Percentiles rank a stretch among this genome's conserved stretches.
Conservation (phyloP, 352 stramenopile genomes). For the Phytophthora brassicae region DNA sequence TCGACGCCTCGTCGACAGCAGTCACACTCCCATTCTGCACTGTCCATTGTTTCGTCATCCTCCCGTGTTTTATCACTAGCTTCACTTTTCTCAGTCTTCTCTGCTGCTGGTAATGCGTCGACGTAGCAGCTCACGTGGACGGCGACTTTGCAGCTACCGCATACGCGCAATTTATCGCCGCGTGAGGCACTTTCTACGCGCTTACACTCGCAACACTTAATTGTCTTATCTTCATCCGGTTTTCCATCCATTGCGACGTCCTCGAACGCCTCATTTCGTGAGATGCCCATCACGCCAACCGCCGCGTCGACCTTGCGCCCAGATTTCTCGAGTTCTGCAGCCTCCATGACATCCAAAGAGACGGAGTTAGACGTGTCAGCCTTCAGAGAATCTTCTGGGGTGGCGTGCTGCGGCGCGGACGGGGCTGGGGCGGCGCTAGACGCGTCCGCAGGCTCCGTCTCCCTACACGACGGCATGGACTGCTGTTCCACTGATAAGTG, state of each 20-base stretch:
- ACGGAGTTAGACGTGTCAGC: background rate
- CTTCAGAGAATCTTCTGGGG: conserved; percentile 10
- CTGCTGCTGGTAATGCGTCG: background rate
- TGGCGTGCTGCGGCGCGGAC: background rate
- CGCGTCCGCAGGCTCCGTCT: conserved; percentile 9
- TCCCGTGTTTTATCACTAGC: background rate
- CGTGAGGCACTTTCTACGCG: conserved; percentile 1
- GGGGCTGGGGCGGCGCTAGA: conserved; percentile 3
- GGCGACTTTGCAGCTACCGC: conserved; percentile 29
- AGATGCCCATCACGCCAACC: conserved; percentile 4
- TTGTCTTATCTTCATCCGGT: background rate
- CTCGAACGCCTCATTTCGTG: background rate
- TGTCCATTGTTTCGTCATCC: background rate
- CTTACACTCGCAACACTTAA: conserved; percentile 28
- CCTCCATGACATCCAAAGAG: background rate
- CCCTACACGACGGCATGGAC: conserved; percentile 13
- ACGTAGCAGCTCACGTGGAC: conserved; percentile 46
- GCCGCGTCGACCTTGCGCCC: conserved; percentile 1
- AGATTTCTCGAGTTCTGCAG: conserved; percentile 25
- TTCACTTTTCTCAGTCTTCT: background rate
- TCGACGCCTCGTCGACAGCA: conserved; percentile 35
- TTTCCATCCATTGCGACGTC: conserved; percentile 2
- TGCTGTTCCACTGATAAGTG: conserved; percentile 22
- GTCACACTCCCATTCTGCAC: conserved; percentile 42
- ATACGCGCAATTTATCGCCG: conserved; percentile 30